These are phyloP conservation scores for Magnolia sinica DNA, from an alignment of 164 flowering plant genomes.

Conservation along the genomic window DNA sequence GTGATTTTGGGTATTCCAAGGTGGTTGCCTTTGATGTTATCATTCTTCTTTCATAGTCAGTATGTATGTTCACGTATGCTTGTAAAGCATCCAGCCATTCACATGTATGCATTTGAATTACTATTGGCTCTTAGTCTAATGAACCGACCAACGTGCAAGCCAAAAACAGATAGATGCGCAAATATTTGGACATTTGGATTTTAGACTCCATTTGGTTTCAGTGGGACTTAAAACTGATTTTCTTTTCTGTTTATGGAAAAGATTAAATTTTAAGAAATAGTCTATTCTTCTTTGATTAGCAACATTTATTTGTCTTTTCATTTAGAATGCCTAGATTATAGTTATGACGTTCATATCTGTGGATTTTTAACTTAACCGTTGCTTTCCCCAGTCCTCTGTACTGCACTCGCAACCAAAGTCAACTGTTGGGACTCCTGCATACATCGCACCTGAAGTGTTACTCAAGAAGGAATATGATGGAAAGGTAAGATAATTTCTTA, in stretches of 20 bases:
- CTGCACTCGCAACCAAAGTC: slow-evolving; percentile 97
- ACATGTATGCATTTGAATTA: background rate
- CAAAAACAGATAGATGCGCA: background rate
- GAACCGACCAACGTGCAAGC: background rate
- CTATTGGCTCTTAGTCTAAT: background rate
- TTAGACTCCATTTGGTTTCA: background rate
- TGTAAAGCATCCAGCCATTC: too few relatives aligned
- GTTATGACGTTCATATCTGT: background rate
- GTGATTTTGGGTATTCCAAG: slow-evolving; percentile 98
- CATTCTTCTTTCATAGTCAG: background rate
- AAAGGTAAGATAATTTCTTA: slow-evolving; percentile 43
- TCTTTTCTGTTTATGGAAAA: background rate
- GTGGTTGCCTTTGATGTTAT: slow-evolving; percentile 25
- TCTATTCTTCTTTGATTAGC: background rate
- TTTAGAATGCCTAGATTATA: background rate
- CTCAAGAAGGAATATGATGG: slow-evolving; percentile 88
- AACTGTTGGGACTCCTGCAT: slow-evolving; percentile 93
- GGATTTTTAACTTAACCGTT: background rate
- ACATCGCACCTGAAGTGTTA: slow-evolving; percentile 89
- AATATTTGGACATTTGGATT: background rate
- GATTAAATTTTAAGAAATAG: background rate
- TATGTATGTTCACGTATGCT: background rate
- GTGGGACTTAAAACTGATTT: background rate
- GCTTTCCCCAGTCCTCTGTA: slow-evolving; percentile 72
- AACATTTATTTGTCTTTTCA: background rate